Base-by-base conservation (phyloP, 1,139 yeast genomes). In the Yamadazyma epiphylla region DNA sequence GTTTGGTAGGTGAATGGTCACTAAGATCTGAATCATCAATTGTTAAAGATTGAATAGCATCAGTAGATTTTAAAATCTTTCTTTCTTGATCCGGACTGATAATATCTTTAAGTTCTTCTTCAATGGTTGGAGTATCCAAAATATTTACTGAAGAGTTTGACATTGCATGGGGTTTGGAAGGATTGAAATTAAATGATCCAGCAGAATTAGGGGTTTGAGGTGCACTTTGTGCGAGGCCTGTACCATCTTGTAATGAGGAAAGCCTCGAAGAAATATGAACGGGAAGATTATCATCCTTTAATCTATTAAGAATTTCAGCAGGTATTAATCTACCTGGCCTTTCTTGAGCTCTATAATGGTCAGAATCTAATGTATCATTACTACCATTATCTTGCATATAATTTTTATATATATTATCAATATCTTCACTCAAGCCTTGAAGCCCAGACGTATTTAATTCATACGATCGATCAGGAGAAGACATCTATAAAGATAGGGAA, bases 121-220 rank as follows among this genome's bases (percentile, higher is more conserved):
- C 59, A 4, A 43, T 45, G 12, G 52, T 44, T 0, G 60, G 57
- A 5, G 61, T 51, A 31, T 59, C 67, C 32, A 65, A 47, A n/a
- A 64, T 68, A 36, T 64, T 60, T 30, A 65, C 41, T 9, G 69
- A 60, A 3, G 66, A 51, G 39, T 58, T 61, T 17, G 70, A 60
- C 38, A 54, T 44, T 6, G 53, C 53, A 21, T 49, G 47, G 9
- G 46, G 50, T 16, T 24, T 32, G 25, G 30, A 15, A 24, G 45
- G 42, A 14, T 38, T 45, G 43, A 58, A 58, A 30, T 60, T 65
- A 41, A 59, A 58, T 5, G 61, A 55, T 14, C 43, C 36, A 5
- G 45, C 26, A 3, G 62, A 55, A 17, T 44, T 43, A 4, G 61
- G 58, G 8, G 61, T 52, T 30, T 49, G 53, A 5, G 64, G 64